Percentiles rank a stretch among this genome's conserved stretches.
These are phyloP conservation scores for Exophiala dermatitidis DNA, from an alignment of 2,329 filamentous ascomycete genomes.

Conservation along the genomic window DNA sequence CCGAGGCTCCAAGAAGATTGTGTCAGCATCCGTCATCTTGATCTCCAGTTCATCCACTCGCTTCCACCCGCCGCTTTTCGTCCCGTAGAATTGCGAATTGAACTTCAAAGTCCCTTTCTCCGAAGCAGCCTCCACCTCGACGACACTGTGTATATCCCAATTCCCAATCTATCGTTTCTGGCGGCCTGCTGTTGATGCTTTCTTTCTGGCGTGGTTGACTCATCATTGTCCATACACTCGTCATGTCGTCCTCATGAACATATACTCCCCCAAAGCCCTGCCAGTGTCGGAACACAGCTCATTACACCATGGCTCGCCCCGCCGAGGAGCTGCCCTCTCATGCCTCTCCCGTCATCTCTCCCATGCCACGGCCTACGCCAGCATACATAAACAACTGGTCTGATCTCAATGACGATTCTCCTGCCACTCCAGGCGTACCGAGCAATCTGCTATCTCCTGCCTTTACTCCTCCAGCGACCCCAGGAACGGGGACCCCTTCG, in stretches of 20 bases:
- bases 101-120: background rate
- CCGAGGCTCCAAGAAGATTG: constrained; percentile 15
- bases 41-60: background rate
- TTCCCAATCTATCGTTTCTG: background rate
- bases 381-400: constrained; percentile 27
- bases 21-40: constrained; percentile 8
- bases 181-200: background rate
- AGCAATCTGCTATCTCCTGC: constrained; percentile 49
- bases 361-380: constrained; percentile 31
- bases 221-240: background rate
- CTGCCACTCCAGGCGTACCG: constrained; percentile 43
- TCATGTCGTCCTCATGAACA: constrained; percentile 7
- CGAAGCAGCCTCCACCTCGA: background rate
- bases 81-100: background rate
- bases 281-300: background rate
- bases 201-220: background rate
- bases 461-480: constrained; percentile 42
- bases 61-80: constrained; percentile 4
- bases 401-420: constrained; percentile 21
- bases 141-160: background rate
- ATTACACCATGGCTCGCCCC: constrained; percentile 12
- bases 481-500: constrained; percentile 29
- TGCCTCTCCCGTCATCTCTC: constrained; percentile 44
- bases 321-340: constrained; percentile 46
- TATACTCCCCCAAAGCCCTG: background rate